Evolutionary conservation across 768 basidiomycete species (phyloP), one percentile per base, ranked within the genome.

Genomic region (Collybia mongolica): DNA sequence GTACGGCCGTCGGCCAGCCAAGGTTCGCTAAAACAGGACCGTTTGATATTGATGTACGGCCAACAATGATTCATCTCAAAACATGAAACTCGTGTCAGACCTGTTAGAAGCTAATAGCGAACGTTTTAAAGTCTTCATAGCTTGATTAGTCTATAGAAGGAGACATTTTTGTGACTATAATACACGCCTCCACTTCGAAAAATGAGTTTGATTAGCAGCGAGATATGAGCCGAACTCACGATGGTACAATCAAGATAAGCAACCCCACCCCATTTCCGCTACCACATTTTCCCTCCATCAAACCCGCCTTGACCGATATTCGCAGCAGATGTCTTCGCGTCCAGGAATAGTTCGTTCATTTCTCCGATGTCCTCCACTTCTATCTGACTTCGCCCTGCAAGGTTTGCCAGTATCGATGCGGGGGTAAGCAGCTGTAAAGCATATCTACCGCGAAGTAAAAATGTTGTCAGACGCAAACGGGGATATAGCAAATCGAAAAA

Each of bases 341-440:
- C 95, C 60, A 98, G 74, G 77, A 99, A 99, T 26, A 99, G 73
- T 63, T 92, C 91, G 55, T 86, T 87, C 86, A 97, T 93, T 77
- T 98, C 94, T 28, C 80, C 77, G 43, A 98, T 84, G 66, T 99
- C 97, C 55, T 98, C 93, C 2, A 85, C 69, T 53, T 84, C 81
- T 49, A 98, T 92, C 60, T 93, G 86, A 28, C 69, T 76, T 51
- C 93, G 84, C 2, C 95, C 94, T 0, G 78, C 80, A 24, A 94
- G 68, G 29, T 75, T 72, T 2, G 94, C 86, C 3, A 98, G 78
- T 61, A 98, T 95, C 18, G 89, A 88, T 1, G 92, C 93, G 0
- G 96, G 96, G 0, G 90, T 88, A 49, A 98, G 77, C 14, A 98
- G 74, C 65, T 98, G 96, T 7, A 98, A 75, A 8, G 92, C 90